Evolutionary conservation across 2,329 filamentous ascomycete genomes (phyloP), one percentile per base, ranked within the genome.

Genomic region (Fusarium sarcochroum): DNA sequence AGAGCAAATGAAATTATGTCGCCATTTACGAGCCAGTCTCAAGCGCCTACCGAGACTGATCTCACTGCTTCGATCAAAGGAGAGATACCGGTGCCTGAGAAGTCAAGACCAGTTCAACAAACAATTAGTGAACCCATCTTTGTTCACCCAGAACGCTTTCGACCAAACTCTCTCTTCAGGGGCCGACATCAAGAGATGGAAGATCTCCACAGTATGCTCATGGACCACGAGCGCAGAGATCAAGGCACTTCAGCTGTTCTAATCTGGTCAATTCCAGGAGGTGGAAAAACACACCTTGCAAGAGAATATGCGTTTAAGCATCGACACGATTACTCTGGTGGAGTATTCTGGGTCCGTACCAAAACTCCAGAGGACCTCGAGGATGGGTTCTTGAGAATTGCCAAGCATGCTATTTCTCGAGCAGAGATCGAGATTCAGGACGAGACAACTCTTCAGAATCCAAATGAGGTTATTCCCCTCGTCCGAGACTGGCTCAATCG

Each of bases 1-100:
- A 84, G 85, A 34, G 79, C 82, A 27, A 80, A 80, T 20, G 85
- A 87, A 71, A 77, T 81, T 49, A 80, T 82, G 59, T 73, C 71
- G 2, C 73, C 76, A 13, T 75, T 70, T 45, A 58, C 73, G 42
- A 59, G 70, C 52, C 58, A 52, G 23, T 18, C 38, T 13, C 35
- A 47, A 21, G 41, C 20, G 9, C n/a, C 52, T 34, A 35, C 30
- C 20, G 48, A 70, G 37, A 58, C 41, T 10, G 34, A 32, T 21
- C 23, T 23, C 7, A 20, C 47, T 30, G 52, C 42, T 7, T 37
- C 40, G 13, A 44, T 53, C 14, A 60, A 38, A 23, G 54, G 58
- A 8, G 49, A 63, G 30, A 59, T n/a, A 13, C 56, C 58, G 18
- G 25, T 41, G 6, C 25, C 62, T 17, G 27, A 57, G 9, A 46